These are phyloP conservation scores for Suillus spraguei DNA, from an alignment of 768 basidiomycete species.

Conservation along the genomic window DNA sequence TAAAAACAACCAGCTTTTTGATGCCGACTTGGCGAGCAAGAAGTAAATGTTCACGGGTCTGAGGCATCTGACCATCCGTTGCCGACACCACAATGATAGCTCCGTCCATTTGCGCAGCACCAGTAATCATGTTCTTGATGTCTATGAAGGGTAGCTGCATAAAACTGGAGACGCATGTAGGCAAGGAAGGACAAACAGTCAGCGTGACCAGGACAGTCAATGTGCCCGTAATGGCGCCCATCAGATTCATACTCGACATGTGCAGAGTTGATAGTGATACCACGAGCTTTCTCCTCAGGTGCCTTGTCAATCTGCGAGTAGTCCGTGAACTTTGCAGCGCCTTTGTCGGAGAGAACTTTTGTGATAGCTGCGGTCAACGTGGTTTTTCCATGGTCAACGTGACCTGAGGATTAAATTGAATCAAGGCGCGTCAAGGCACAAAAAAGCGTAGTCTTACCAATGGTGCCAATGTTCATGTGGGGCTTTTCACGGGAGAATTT, in stretches of 20 bases:
- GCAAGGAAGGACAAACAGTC: slow-evolving; percentile 64
- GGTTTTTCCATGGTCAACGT: slow-evolving; percentile 98
- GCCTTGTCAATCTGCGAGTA: slow-evolving; percentile 99
- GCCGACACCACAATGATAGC: slow-evolving; percentile 97
- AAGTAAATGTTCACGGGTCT: slow-evolving; percentile 97
- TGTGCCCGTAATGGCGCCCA: slow-evolving; percentile 92
- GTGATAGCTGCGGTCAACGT: slow-evolving; percentile 96
- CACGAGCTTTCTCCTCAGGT: slow-evolving; percentile 98
- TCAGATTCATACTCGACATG: slow-evolving; percentile 98
- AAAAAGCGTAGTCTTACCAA: slow-evolving; percentile 50
- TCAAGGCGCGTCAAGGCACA: slow-evolving; percentile 20
- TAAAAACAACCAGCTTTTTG: slow-evolving; percentile 96
- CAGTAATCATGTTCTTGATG: slow-evolving; percentile 99
- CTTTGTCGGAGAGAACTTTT: slow-evolving; percentile 79
- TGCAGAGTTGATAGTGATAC: slow-evolving; percentile 98
- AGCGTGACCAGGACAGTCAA: slow-evolving; percentile 96
- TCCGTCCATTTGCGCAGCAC: slow-evolving; percentile 97
- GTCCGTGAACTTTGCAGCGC: slow-evolving; percentile 86
- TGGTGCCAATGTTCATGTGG: slow-evolving; percentile 96
- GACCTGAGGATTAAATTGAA: slow-evolving; percentile 50
- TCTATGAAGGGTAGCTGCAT: slow-evolving; percentile 44
- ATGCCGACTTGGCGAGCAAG: slow-evolving; percentile 98
- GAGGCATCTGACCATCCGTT: slow-evolving; percentile 99
- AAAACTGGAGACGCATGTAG: slow-evolving; percentile 13
- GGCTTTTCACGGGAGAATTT: slow-evolving; percentile 78